phyloP scores from a whole-genome alignment of 192 early-diverging fungal genomes.

The Backusella parvicylindrica region DNA sequence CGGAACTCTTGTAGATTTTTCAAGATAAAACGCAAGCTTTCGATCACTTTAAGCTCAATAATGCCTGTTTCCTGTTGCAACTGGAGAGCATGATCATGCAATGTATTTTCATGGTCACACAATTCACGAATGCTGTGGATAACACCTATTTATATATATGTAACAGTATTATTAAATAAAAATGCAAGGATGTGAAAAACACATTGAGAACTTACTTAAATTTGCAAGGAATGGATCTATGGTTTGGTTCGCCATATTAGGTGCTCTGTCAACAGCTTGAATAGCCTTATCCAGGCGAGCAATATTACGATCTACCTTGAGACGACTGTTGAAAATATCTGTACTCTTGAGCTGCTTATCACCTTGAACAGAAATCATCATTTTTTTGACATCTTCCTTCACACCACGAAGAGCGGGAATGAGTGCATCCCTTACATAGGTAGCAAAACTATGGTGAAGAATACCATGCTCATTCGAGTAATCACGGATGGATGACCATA shows the following conservation, averaged over 20 bases:
- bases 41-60: slow-evolving; percentile 29
- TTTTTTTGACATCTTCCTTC: slow-evolving; percentile 22
- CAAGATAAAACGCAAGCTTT: slow-evolving; percentile 11
- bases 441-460: slow-evolving; percentile 19
- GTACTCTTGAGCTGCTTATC: slow-evolving; percentile 18
- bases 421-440: slow-evolving; percentile 13
- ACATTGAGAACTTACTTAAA: slow-evolving; percentile 7
- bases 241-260: not conserved
- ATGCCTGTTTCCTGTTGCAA: slow-evolving; percentile 25
- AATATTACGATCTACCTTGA: slow-evolving; percentile 11
- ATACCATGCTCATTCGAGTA: slow-evolving; percentile 22
- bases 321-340: slow-evolving; percentile 17
- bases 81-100: slow-evolving; percentile 28
- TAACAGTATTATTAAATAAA: not conserved
- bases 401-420: slow-evolving; percentile 17
- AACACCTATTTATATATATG: slow-evolving; percentile 3
- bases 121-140: slow-evolving; percentile 13
- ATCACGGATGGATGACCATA: slow-evolving; percentile 21
- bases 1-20: slow-evolving; percentile 21
- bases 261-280: not conserved
- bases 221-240: slow-evolving; percentile 24
- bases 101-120: slow-evolving; percentile 27
- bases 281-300: slow-evolving; percentile 13
- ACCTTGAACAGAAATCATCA: slow-evolving; percentile 5
- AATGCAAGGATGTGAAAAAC: not conserved